Percentiles rank a stretch among this genome's conserved stretches.
Conservation (phyloP, 2,329 filamentous ascomycete species). For the Apiospora aurea region DNA sequence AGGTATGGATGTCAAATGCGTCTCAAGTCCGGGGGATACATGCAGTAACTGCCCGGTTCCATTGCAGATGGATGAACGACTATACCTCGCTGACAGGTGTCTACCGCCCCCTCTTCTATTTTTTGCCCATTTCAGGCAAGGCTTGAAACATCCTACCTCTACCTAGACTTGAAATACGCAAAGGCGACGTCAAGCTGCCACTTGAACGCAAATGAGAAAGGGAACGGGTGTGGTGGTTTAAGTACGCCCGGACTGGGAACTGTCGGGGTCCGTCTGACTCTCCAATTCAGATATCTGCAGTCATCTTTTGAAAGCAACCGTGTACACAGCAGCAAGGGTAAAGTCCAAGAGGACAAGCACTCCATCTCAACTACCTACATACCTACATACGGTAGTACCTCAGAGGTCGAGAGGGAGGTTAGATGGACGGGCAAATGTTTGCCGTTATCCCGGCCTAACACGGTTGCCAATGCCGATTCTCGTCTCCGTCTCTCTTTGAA, state of each 20-base stretch:
- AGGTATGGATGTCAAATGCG: background rate
- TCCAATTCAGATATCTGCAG: constrained; percentile 1
- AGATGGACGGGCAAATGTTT: background rate
- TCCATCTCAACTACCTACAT: background rate
- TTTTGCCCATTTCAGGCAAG: background rate
- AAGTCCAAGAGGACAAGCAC: background rate
- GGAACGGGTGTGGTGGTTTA: background rate
- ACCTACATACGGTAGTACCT: background rate
- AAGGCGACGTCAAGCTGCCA: background rate
- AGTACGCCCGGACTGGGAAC: background rate
- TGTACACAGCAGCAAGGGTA: background rate
- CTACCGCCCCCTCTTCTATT: background rate
- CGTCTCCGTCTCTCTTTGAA: background rate
- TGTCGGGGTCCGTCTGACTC: background rate
- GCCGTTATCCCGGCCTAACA: background rate
- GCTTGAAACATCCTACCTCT: background rate
- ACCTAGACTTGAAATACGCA: background rate
- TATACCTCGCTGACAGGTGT: background rate
- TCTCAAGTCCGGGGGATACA: background rate
- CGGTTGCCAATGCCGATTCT: constrained; percentile 2
- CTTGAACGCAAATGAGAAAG: background rate
- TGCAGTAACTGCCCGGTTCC: background rate
- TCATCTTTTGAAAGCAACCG: background rate
- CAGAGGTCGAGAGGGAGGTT: background rate
- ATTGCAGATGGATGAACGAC: background rate